Base-by-base conservation (phyloP, 768 basidiomycete genomes). In the Pholiota conissans region DNA sequence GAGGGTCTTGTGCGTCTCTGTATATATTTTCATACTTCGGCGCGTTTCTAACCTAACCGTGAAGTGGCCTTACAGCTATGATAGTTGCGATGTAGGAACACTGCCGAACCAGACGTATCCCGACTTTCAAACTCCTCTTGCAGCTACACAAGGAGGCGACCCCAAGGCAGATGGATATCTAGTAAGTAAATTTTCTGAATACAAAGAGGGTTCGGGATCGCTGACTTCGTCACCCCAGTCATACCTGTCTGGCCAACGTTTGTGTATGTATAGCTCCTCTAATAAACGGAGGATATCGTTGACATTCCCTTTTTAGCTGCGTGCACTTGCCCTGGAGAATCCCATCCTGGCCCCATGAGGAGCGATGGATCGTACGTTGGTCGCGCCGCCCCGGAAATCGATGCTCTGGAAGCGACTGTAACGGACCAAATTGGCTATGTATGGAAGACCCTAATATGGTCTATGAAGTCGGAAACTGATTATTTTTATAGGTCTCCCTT, bases 11-110 rank as follows among this genome's bases (percentile, higher is more conserved):
- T 86, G 71, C 6, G 65, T 60, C 16, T 35, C 4, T 42, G 28
- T 47, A 10, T 24, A 10, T n/a, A n/a, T n/a, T n/a, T n/a, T n/a
- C n/a, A n/a, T n/a, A n/a, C n/a, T n/a, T n/a, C n/a, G n/a, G n/a
- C n/a, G n/a, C n/a, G n/a, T n/a, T n/a, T n/a, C n/a, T n/a, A n/a
- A n/a, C n/a, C n/a, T n/a, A n/a, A n/a, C n/a, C 30, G 7, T 46
- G 0, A 63, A 63, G 84, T 87, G 85, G 85, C 87, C 87, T 26
- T 88, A 86, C 65, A 80, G 79, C 5, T 88, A 88, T 62, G 84
- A 88, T 58, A 68, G 84, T 4, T 93, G 92, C 68, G 91, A 93
- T 67, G 80, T 90, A 13, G 92, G 92, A 4, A 93, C 91, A 2
- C 74, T 89, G 1, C 75, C 82, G 9, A 93, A 93, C 70, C 94